Percentiles rank a stretch among this genome's conserved stretches.
phyloP scores from a whole-genome alignment of 1,139 yeast genomes.

The Sugiyamaella sp. region DNA sequence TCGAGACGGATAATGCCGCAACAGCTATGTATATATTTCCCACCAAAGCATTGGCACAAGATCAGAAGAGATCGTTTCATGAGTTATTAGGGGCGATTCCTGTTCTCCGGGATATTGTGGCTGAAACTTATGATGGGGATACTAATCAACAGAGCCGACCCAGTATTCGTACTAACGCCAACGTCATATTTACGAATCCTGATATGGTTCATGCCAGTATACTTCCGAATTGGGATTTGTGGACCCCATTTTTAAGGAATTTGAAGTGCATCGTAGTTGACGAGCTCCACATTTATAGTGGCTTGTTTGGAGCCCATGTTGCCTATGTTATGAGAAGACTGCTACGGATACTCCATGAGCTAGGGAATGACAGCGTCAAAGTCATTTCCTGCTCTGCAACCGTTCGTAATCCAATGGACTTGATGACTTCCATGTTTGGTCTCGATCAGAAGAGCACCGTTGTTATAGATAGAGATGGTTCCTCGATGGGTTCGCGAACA shows the following conservation, averaged over 20 bases:
- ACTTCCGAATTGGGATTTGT: slow-evolving; percentile 57
- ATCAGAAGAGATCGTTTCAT: slow-evolving; percentile 79
- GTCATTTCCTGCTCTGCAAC: slow-evolving; percentile 96
- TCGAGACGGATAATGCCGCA: slow-evolving; percentile 48
- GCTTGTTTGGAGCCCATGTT: slow-evolving; percentile 91
- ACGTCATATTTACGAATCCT: slow-evolving; percentile 89
- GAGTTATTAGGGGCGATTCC: slow-evolving; percentile 50
- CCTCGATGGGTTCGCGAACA: slow-evolving; percentile 79
- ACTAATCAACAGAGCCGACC: slow-evolving; percentile 62
- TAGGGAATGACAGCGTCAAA: slow-evolving; percentile 56
- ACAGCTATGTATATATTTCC: slow-evolving; percentile 92
- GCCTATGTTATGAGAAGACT: slow-evolving; percentile 81
- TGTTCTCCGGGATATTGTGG: slow-evolving; percentile 45
- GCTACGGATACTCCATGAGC: slow-evolving; percentile 57
- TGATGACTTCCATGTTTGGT: slow-evolving; percentile 76
- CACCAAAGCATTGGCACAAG: slow-evolving; percentile 96
- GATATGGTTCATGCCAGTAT: slow-evolving; percentile 89
- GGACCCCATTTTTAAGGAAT: slow-evolving; percentile 69
- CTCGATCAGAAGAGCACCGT: slow-evolving; percentile 46
- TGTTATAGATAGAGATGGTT: slow-evolving; percentile 76
- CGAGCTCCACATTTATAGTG: slow-evolving; percentile 83
- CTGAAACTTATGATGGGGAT: slow-evolving; percentile 93
- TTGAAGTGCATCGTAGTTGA: slow-evolving; percentile 81
- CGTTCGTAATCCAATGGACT: slow-evolving; percentile 66
- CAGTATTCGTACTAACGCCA: slow-evolving; percentile 60